Percentiles rank a stretch among this genome's conserved stretches.
These are phyloP conservation scores for Cryptococcus sp. DNA, from an alignment of 1,284 basidiomycete genomes.

Conservation along the genomic window DNA sequence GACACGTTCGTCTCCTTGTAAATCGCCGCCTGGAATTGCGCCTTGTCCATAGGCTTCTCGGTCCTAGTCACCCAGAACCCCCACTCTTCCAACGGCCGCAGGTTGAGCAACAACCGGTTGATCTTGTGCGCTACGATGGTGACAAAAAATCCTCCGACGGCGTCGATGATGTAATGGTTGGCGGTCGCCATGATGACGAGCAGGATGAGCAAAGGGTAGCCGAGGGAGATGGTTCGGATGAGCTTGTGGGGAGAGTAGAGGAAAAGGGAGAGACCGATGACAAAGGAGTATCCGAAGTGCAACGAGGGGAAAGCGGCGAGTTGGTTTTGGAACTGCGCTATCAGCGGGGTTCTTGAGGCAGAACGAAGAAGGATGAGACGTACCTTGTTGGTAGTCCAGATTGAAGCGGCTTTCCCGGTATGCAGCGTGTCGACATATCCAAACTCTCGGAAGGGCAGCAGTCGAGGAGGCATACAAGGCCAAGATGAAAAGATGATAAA, in stretches of 20 bases:
- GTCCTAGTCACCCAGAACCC: constrained; percentile 9
- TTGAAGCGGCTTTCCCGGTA: constrained; percentile 31
- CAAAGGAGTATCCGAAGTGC: constrained; percentile 35
- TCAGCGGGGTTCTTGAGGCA: not conserved
- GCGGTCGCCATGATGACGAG: constrained; percentile 45
- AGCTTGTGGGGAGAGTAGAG: constrained; percentile 32
- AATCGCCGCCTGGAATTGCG: constrained; percentile 20
- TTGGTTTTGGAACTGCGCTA: constrained; percentile 36
- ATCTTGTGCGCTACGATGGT: constrained; percentile 34
- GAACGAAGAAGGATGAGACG: no score
- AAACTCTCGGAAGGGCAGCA: constrained; percentile 33
- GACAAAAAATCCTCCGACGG: constrained; percentile 41
- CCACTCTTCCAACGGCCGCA: constrained; percentile 40
- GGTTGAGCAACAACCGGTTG: constrained; percentile 37
- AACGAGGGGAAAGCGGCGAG: constrained; percentile 37
- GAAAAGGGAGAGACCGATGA: constrained; percentile 39
- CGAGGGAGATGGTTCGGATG: constrained; percentile 17
- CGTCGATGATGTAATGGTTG: constrained; percentile 46
- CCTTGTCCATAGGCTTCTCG: constrained; percentile 36
- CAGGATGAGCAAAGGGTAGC: constrained; percentile 40
- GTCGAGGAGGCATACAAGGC: constrained; percentile 45
- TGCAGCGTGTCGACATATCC: constrained; percentile 38
- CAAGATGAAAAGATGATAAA: constrained; percentile 45
- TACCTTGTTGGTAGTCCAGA: constrained; percentile 37
- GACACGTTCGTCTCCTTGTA: constrained; percentile 6